Evolutionary conservation across 208 protist genomes (phyloP).

Genomic region (Leishmania braziliensis): DNA sequence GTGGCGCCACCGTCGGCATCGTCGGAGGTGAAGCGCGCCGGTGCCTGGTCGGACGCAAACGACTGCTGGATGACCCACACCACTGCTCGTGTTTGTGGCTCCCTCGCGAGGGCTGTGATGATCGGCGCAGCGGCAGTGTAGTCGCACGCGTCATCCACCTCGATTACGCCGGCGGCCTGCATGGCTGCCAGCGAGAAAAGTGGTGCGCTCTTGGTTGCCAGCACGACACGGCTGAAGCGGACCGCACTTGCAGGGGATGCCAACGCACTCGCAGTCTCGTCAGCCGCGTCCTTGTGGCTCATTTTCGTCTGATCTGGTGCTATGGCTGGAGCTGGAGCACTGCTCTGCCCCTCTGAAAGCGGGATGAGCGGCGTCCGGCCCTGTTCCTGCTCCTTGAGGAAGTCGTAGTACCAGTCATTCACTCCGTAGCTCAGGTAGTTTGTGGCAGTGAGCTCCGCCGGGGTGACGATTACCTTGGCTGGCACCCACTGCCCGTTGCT

Average conservation of each 20-base stretch:
- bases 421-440: slow-evolving; percentile 22
- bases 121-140: slow-evolving; percentile 42
- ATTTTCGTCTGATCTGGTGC: too few relatives aligned
- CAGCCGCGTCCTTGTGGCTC: background rate
- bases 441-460: slow-evolving; percentile 31
- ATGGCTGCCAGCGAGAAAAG: slow-evolving; percentile 49
- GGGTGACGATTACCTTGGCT: slow-evolving; percentile 58
- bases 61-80: slow-evolving; percentile 70
- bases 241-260: slow-evolving; percentile 5
- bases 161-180: slow-evolving; percentile 7
- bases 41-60: slow-evolving; percentile 51
- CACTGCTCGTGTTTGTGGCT: slow-evolving; percentile 34
- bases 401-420: slow-evolving; percentile 36
- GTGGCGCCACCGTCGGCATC: background rate
- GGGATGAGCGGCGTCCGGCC: slow-evolving; percentile 27
- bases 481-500: slow-evolving; percentile 83
- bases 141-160: slow-evolving; percentile 10
- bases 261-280: background rate
- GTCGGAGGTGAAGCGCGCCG: slow-evolving; percentile 4
- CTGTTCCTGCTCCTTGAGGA: slow-evolving; percentile 32
- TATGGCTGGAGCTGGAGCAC: background rate
- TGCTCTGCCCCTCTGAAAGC: background rate
- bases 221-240: slow-evolving; percentile 55
- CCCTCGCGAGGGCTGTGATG: slow-evolving; percentile 38
- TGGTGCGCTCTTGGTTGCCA: slow-evolving; percentile 37